Evolutionary conservation across 441 rosid genomes (phyloP), one percentile per base, ranked within the genome.

Genomic region (Hura crepitans): DNA sequence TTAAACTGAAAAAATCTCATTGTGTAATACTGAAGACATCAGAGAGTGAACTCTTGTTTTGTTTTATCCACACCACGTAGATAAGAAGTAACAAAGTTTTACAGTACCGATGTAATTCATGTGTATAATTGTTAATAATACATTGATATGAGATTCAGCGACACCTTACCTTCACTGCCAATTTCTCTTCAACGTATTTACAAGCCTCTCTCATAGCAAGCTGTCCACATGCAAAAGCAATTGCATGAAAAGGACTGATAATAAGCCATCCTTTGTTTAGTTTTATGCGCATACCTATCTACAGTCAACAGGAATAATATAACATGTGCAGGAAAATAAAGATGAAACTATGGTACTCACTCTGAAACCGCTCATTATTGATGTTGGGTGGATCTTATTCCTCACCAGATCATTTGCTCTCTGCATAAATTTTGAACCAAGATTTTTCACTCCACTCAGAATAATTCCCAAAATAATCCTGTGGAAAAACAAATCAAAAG

Each of bases 171-270:
- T 90, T 89, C 42, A 90, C 90, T 33, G 89, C 96, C 76, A 95
- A 80, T 69, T 92, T 95, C 72, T 95, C 98, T 20, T 92, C 98
- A 23, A 88, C 85, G 77, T 92, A 95, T 75, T 95, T 92, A 82
- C 99, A 92, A 53, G 96, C 89, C 81, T 95, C 99, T 77, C 96
- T 92, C 99, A 95, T 95, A 1, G 99, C 99, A 77, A 95, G 92
- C 97, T 95, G 92, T 60, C 31, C 54, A 69, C 27, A 77, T 45
- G 71, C 20, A 70, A n/a, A 25, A 67, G 51, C 17, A 63, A 15
- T 58, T 10, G 10, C 54, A 30, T 30, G 10, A 46, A 45, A 62
- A 22, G 12, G 0, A 2, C 27, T 18, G 73, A 13, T 22, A 18
- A 59, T 14, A 72, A 58, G 15, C 39, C 37, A 73, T 39, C 2